Percentiles rank a stretch among this genome's conserved stretches.
Conservation (phyloP, 257 asterid genomes). For the Ballota nigra region DNA sequence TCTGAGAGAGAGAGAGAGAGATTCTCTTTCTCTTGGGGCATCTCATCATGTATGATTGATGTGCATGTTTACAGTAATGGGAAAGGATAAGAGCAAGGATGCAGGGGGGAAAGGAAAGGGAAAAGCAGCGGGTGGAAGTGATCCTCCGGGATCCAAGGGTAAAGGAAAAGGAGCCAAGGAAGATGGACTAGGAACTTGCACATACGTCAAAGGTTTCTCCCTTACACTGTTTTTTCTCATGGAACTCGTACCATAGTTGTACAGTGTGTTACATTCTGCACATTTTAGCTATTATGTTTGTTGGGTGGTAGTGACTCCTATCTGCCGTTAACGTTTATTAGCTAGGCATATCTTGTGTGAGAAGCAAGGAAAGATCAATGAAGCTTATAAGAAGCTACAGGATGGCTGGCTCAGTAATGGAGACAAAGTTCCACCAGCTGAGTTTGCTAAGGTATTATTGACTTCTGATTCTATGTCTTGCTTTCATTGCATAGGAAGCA, state of each 20-base stretch:
- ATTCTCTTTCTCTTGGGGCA: not conserved
- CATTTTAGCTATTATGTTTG: not conserved
- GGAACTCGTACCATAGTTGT: not conserved
- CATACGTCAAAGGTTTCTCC: conserved; percentile 85
- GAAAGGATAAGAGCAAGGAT: conserved; percentile 68
- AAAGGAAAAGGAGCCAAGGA: conserved; percentile 83
- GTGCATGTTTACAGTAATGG: conserved; percentile 46
- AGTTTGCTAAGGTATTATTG: conserved; percentile 86
- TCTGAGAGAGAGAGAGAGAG: not conserved
- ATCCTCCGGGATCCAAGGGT: conserved; percentile 75
- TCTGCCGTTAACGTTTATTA: conserved; percentile 27
- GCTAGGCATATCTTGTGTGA: conserved; percentile 96
- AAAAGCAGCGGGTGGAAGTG: conserved; percentile 83
- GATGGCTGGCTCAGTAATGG: conserved; percentile 97
- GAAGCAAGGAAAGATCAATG: conserved; percentile 98
- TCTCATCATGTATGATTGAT: conserved; percentile 9
- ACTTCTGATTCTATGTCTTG: conserved; percentile 2
- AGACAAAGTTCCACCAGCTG: conserved; percentile 98
- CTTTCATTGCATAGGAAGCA: not conserved
- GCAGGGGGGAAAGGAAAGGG: conserved; percentile 80
- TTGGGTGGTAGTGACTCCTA: not conserved
- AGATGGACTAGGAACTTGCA: conserved; percentile 94
- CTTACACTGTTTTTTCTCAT: not conserved
- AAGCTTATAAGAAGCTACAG: conserved; percentile 93
- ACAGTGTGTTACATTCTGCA: not conserved